Conservation (phyloP, 1,139 yeast genomes). For the Meyerozyma guilliermondii region DNA sequence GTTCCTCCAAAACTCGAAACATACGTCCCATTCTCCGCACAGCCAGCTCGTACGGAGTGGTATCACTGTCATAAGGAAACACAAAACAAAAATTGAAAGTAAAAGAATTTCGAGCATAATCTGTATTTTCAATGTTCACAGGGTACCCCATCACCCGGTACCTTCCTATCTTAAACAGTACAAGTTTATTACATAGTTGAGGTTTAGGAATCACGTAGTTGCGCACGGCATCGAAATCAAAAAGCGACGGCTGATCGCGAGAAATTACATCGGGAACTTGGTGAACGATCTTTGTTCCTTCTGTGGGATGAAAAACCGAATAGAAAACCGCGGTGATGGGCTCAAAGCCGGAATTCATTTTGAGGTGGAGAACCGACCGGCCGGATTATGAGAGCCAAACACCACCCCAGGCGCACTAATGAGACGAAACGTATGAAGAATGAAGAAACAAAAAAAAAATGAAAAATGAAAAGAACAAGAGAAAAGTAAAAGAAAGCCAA, state of each 20-base stretch:
- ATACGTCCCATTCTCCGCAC: conserved; percentile 79
- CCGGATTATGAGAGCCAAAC: no score
- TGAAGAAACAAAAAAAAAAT: neutral
- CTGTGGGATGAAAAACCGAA: conserved; percentile 90
- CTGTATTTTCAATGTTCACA: conserved; percentile 67
- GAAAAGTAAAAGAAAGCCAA: no score
- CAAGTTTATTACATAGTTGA: conserved; percentile 74
- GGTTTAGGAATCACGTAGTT: conserved; percentile 94
- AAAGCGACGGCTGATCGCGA: conserved; percentile 31
- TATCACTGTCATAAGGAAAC: conserved; percentile 75
- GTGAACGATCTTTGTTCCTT: conserved; percentile 89
- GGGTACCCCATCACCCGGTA: conserved; percentile 87
- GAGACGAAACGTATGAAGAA: neutral
- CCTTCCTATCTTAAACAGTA: conserved; percentile 67
- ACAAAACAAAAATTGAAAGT: conserved; percentile 91
- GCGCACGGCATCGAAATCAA: conserved; percentile 81
- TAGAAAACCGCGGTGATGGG: conserved; percentile 86
- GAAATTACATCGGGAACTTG: conserved; percentile 60
- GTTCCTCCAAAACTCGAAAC: conserved; percentile 90
- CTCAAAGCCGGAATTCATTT: conserved; percentile 48
- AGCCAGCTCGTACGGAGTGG: conserved; percentile 82
- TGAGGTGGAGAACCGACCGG: no score
- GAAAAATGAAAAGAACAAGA: neutral
- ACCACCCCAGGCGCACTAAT: no score
- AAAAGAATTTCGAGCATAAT: conserved; percentile 86